phyloP scores from a whole-genome alignment of 1,284 basidiomycete genomes.

The Trametes hirsuta region DNA sequence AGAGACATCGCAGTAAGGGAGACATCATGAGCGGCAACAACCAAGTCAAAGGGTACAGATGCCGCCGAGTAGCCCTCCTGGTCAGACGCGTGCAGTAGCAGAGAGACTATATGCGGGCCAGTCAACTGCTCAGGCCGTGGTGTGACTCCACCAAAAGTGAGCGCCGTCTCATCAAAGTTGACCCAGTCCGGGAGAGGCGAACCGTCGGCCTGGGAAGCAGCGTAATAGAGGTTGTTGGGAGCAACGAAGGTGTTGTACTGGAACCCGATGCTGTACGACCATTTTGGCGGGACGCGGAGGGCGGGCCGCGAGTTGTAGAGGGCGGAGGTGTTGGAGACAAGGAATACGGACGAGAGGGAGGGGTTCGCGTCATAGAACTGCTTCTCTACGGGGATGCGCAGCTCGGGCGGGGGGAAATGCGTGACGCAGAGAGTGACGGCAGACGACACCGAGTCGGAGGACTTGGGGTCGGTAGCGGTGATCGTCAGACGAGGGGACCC shows the following conservation, averaged over 20 bases:
- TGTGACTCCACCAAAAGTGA: slow-evolving; percentile 83
- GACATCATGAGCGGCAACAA: slow-evolving; percentile 68
- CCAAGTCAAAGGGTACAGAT: slow-evolving; percentile 55
- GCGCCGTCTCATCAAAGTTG: slow-evolving; percentile 62
- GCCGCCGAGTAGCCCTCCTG: slow-evolving; percentile 63
- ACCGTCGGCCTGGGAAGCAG: slow-evolving; percentile 67
- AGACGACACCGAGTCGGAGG: slow-evolving; percentile 50
- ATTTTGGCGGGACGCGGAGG: slow-evolving; percentile 77
- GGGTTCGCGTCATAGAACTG: slow-evolving; percentile 65
- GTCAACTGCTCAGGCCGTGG: slow-evolving; percentile 48
- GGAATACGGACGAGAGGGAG: slow-evolving; percentile 71
- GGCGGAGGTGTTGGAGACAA: slow-evolving; percentile 58
- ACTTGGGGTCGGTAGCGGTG: slow-evolving; percentile 53
- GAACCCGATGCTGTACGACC: slow-evolving; percentile 94
- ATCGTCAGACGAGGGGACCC: slow-evolving; percentile 59
- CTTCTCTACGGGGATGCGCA: slow-evolving; percentile 56
- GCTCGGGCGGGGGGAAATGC: slow-evolving; percentile 53
- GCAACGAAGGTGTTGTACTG: slow-evolving; percentile 66
- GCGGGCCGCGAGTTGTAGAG: slow-evolving; percentile 57
- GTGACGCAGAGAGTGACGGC: slow-evolving; percentile 66
- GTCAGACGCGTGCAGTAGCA: slow-evolving; percentile 69
- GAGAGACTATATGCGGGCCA: slow-evolving; percentile 46
- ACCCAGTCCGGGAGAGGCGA: slow-evolving; percentile 79
- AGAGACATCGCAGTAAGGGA: slow-evolving; percentile 49
- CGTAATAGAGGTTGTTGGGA: slow-evolving; percentile 61